phyloP scores from a whole-genome alignment of 192 early-diverging fungal genomes.

The Phycomyces nitens region DNA sequence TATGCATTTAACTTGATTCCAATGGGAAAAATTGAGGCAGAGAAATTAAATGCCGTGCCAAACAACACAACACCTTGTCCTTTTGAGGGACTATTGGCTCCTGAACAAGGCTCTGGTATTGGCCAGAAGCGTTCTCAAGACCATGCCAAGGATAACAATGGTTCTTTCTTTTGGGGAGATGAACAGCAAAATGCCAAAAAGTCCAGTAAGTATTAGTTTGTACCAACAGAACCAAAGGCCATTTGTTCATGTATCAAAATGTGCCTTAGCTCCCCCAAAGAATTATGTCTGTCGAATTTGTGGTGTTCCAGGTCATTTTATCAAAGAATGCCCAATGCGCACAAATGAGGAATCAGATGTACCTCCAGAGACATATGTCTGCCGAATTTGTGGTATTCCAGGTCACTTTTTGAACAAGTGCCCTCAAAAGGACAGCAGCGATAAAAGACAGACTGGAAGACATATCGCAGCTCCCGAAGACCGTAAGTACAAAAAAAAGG shows the following conservation, averaged over 20 bases:
- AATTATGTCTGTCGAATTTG: slow-evolving; percentile 62
- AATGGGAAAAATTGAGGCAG: slow-evolving; percentile 38
- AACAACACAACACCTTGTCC: slow-evolving; percentile 55
- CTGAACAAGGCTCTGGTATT: slow-evolving; percentile 20
- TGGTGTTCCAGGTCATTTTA: slow-evolving; percentile 60
- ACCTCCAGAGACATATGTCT: slow-evolving; percentile 36
- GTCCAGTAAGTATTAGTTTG: slow-evolving; percentile 20
- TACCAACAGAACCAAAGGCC: slow-evolving; percentile 17
- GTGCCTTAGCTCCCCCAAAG: slow-evolving; percentile 39
- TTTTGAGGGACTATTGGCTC: slow-evolving; percentile 31
- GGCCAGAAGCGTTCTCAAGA: slow-evolving; percentile 27
- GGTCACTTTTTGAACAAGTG: slow-evolving; percentile 54
- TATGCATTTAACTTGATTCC: slow-evolving; percentile 88
- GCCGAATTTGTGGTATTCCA: slow-evolving; percentile 47
- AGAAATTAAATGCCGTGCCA: slow-evolving; percentile 35
- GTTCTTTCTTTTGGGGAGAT: slow-evolving; percentile 45
- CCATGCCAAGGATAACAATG: slow-evolving; percentile 11
- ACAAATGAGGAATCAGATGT: slow-evolving; percentile 23
- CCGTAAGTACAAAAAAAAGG: slow-evolving; percentile 21
- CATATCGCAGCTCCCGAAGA: slow-evolving; percentile 52
- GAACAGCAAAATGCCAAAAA: slow-evolving; percentile 24
- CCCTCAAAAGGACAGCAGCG: slow-evolving; percentile 27
- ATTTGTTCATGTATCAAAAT: slow-evolving; percentile 16
- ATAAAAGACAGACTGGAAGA: slow-evolving; percentile 47
- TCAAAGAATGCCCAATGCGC: slow-evolving; percentile 56